Conservation (phyloP, 768 basidiomycete genomes). For the Pisolithus albus region DNA sequence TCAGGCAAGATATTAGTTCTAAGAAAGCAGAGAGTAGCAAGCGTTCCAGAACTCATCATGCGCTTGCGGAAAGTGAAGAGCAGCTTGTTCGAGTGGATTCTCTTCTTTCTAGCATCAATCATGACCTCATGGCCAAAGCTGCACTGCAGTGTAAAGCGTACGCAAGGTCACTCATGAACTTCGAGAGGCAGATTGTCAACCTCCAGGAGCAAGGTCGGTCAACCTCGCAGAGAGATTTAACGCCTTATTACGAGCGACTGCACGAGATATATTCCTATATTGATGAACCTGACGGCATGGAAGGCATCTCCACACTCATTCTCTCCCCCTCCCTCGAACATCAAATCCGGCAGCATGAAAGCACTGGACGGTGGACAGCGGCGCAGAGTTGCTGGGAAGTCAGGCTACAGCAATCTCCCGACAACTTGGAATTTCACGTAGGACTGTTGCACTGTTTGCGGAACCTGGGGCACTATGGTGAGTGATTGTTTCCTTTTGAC, state of each 20-base stretch:
- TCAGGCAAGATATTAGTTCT: slow-evolving; percentile 56
- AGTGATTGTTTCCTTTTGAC: slow-evolving; percentile 20
- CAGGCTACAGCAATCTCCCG: slow-evolving; percentile 80
- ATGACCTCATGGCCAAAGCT: slow-evolving; percentile 85
- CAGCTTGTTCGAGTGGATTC: slow-evolving; percentile 73
- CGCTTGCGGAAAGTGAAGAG: slow-evolving; percentile 39
- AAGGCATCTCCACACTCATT: slow-evolving; percentile 86
- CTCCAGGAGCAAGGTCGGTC: slow-evolving; percentile 36
- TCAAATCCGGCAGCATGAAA: slow-evolving; percentile 97
- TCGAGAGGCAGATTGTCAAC: slow-evolving; percentile 73
- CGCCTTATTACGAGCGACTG: slow-evolving; percentile 68
- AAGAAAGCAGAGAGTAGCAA: slow-evolving; percentile 45
- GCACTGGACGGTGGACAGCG: slow-evolving; percentile 93
- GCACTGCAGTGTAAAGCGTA: slow-evolving; percentile 93
- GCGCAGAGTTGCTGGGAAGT: slow-evolving; percentile 99
- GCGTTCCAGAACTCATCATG: slow-evolving; percentile 37
- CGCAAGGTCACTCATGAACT: slow-evolving; percentile 90
- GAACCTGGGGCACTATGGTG: slow-evolving; percentile 96
- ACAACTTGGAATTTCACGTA: slow-evolving; percentile 83
- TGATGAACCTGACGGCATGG: slow-evolving; percentile 99
- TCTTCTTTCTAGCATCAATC: slow-evolving; percentile 74
- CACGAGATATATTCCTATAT: slow-evolving; percentile 95
- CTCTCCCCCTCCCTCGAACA: slow-evolving; percentile 87
- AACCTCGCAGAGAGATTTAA: slow-evolving; percentile 39
- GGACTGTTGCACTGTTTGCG: slow-evolving; percentile 87